Base-by-base conservation (phyloP, 257 asterid species). In the Rauvolfia tetraphylla region DNA sequence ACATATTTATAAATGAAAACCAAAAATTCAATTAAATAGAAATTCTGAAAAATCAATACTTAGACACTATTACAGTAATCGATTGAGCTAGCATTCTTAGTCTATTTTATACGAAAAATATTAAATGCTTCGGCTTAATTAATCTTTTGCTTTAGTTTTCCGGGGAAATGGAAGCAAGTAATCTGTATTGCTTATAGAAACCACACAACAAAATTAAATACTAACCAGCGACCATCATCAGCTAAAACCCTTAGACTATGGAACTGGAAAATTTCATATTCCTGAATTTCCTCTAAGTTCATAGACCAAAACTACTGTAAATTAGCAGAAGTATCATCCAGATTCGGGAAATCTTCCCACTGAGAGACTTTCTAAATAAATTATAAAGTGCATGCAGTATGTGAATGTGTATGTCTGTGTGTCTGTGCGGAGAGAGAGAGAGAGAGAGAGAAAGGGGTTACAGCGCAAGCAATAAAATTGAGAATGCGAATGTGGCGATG, bases 391-490 rank as follows among this genome's bases (percentile, higher is more conserved):
- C 54, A 58, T 14, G 73, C 42, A 44, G 15, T 11, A 39, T 8
- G 33, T 36, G 23, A 6, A 12, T 41, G 12, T 68, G 49, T 48
- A 9, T 44, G n/a, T n/a, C n/a, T n/a, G n/a, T n/a, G n/a, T n/a
- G n/a, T n/a, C 8, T 41, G 46, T 41, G 51, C 7, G 13, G 11
- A 12, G 10, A 1, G 11, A 9, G 68, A 76, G 61, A 68, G 72
- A 77, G 78, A 56, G 66, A 75, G 75, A 69, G 74, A 65, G 66
- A 10, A 38, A 10, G 39, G 73, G 3, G 25, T 57, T 89, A 93
- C 98, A 20, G 90, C 88, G 90, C 95, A 93, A 71, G 98, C 96
- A 83, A 86, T 80, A 88, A 88, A 85, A 85, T 77, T 85, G 90
- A 93, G 98, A 73, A 91, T 63, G 66, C 78, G 86, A 73, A 91